Percentiles rank a stretch among this genome's conserved stretches.
These are phyloP conservation scores for Gossypium mustelinum DNA, from an alignment of 345 rosid species.

Conservation along the genomic window DNA sequence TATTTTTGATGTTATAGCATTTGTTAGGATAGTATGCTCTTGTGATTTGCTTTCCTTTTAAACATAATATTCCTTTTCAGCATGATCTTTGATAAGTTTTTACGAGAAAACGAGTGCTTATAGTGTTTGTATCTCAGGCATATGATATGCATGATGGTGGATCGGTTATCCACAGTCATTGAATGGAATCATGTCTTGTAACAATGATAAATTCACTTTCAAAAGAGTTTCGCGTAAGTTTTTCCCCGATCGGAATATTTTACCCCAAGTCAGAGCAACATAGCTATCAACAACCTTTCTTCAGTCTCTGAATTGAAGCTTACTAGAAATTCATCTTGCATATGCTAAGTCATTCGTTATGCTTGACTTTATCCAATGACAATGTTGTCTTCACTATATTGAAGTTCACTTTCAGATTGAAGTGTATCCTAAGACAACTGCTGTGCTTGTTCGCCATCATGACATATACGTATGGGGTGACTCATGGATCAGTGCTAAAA, in stretches of 20 bases:
- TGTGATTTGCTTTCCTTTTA: neutral
- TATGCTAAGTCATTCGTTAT: too few relatives aligned
- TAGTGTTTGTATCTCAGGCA: conserved; percentile 38
- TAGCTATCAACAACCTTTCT: too few relatives aligned
- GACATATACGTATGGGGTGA: conserved; percentile 63
- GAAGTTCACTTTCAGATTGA: conserved; percentile 20
- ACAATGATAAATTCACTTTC: conserved; percentile 41
- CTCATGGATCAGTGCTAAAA: conserved; percentile 62
- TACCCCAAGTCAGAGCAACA: too few relatives aligned
- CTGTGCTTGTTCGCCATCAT: conserved; percentile 62
- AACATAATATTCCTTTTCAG: neutral
- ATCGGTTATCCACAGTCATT: conserved; percentile 95
- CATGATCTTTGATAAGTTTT: neutral
- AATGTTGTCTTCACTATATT: neutral
- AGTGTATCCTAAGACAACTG: conserved; percentile 52
- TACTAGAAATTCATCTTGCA: too few relatives aligned
- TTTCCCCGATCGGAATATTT: too few relatives aligned
- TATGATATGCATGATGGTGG: conserved; percentile 88
- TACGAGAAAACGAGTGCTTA: neutral
- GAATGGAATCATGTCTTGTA: conserved; percentile 90
- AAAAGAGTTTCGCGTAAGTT: conserved; percentile 48
- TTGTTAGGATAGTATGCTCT: neutral
- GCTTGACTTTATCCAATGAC: too few relatives aligned
- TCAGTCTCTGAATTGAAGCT: too few relatives aligned
- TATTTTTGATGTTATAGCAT: neutral